These are phyloP conservation scores for Phycomyces blakesleeanus DNA, from an alignment of 192 early-diverging fungal genomes.

Conservation along the genomic window DNA sequence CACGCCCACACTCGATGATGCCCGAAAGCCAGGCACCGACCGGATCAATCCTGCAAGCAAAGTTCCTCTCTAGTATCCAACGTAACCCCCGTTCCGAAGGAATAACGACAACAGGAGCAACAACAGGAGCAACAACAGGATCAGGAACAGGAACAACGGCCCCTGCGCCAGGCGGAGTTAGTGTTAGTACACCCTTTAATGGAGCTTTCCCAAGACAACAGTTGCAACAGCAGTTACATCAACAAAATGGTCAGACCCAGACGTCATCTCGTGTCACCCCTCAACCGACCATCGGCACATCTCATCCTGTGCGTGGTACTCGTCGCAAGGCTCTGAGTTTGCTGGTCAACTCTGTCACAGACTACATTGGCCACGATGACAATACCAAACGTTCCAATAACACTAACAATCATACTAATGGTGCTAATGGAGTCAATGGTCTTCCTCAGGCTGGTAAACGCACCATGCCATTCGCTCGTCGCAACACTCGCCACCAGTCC, in stretches of 20 bases:
- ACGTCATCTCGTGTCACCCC: background rate
- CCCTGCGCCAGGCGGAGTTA: constrained; percentile 8
- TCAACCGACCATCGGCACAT: background rate
- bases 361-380: constrained; percentile 17
- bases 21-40: background rate
- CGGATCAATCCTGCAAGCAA: constrained; percentile 31
- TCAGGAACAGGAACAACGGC: background rate
- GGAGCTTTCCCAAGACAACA: constrained; percentile 1
- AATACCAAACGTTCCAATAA: background rate
- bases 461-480: constrained; percentile 3
- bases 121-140: too few relatives aligned
- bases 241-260: background rate
- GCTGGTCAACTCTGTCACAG: constrained; percentile 25
- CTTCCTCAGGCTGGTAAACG: background rate
- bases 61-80: constrained; percentile 35
- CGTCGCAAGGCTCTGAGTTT: constrained; percentile 33
- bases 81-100: background rate
- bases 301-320: constrained; percentile 24
- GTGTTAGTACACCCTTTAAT: constrained; percentile 25
- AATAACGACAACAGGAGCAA: background rate
- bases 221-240: background rate
- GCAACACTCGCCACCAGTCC: background rate
- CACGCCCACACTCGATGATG: background rate
- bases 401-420: too few relatives aligned
- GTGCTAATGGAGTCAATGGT: background rate